Evolutionary conservation across 768 basidiomycete genomes (phyloP).

Genomic region (Solioccasus polychromus): DNA sequence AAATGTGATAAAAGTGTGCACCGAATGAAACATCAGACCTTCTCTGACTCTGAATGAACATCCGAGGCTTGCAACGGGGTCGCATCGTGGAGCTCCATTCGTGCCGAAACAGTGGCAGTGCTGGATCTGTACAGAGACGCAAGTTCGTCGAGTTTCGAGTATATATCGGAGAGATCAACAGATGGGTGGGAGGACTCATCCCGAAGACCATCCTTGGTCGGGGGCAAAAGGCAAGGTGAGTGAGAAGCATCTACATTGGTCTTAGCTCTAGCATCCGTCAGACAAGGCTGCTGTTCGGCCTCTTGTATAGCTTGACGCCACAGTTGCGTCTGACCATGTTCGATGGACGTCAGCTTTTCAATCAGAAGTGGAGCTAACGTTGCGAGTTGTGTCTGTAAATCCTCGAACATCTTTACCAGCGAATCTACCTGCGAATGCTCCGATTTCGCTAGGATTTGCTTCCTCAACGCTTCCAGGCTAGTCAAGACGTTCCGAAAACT

Average conservation of each 20-base stretch:
- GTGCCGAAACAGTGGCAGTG: background rate
- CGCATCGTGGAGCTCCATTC: background rate
- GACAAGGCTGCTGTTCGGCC: background rate
- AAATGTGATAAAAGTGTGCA: background rate
- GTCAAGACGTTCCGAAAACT: slow-evolving; percentile 7
- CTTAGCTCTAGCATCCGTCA: background rate
- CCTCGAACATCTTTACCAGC: slow-evolving; percentile 36
- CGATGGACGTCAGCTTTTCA: slow-evolving; percentile 32
- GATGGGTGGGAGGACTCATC: slow-evolving; percentile 1
- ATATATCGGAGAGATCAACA: slow-evolving; percentile 29
- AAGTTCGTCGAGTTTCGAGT: slow-evolving; percentile 38
- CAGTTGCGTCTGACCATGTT: slow-evolving; percentile 20
- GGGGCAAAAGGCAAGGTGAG: background rate
- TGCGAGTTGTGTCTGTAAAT: slow-evolving; percentile 38
- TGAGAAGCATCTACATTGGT: slow-evolving; percentile 17
- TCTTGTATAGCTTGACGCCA: slow-evolving; percentile 16
- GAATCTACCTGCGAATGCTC: slow-evolving; percentile 14
- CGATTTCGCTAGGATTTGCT: slow-evolving; percentile 8
- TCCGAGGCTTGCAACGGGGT: slow-evolving; percentile 3
- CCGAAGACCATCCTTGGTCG: background rate
- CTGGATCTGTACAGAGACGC: slow-evolving; percentile 20
- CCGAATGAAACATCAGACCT: slow-evolving; percentile 10
- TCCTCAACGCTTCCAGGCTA: slow-evolving; percentile 19
- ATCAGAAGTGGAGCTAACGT: slow-evolving; percentile 36
- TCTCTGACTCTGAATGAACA: slow-evolving; percentile 17